These are phyloP conservation scores for Hyaloscypha variabilis DNA, from an alignment of 495 filamentous ascomycete species.

Conservation along the genomic window DNA sequence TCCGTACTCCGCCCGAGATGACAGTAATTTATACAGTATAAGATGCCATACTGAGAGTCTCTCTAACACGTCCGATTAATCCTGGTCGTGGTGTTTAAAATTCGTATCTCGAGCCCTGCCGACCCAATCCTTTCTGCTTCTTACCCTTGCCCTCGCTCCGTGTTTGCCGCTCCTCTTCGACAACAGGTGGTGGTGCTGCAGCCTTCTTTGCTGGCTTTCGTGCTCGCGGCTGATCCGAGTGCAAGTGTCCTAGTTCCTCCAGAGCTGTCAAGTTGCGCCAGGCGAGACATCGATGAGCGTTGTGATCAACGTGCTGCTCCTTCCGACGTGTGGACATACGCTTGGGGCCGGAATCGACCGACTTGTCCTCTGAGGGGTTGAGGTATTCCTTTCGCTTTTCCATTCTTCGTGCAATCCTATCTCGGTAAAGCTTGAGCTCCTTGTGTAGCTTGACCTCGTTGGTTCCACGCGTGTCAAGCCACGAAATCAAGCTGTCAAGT, in stretches of 20 bases:
- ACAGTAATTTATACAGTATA: background rate
- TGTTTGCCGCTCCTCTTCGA: conserved; percentile 38
- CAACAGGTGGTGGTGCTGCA: conserved; percentile 6
- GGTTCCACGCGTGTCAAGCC: conserved; percentile 83
- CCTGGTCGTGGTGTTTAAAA: background rate
- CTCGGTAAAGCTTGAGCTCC: conserved; percentile 76
- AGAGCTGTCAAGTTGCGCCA: conserved; percentile 84
- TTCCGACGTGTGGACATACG: conserved; percentile 80
- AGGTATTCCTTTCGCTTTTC: conserved; percentile 73
- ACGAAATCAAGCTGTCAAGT: conserved; percentile 77
- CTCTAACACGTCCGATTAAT: background rate
- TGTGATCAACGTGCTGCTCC: conserved; percentile 60
- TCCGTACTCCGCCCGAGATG: background rate
- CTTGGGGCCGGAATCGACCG: conserved; percentile 48
- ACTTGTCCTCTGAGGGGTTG: conserved; percentile 55
- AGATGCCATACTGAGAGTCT: background rate
- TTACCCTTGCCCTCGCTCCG: conserved; percentile 47
- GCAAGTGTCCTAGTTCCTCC: conserved; percentile 77
- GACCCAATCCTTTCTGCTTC: conserved; percentile 43
- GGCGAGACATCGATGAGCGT: conserved; percentile 68
- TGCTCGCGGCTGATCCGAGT: conserved; percentile 74
- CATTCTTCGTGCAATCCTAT: conserved; percentile 82
- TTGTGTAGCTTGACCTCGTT: conserved; percentile 85
- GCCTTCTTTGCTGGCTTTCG: conserved; percentile 60
- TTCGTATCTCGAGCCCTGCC: conserved; percentile 21